Conservation (phyloP, 345 rosid genomes). For the Corchorus olitorius region DNA sequence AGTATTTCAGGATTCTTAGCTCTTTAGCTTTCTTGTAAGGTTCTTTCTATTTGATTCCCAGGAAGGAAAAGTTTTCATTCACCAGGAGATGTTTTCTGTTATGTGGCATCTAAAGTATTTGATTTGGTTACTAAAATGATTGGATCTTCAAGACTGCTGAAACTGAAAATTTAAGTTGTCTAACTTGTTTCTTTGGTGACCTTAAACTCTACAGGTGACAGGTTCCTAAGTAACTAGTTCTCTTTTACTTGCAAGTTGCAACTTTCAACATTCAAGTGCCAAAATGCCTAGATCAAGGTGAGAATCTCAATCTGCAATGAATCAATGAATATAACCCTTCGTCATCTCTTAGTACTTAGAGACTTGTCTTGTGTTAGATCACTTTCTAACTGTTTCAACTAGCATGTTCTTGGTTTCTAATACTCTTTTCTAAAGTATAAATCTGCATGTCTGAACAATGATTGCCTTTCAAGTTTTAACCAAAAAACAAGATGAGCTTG, state of each 20-base stretch:
- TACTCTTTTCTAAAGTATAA: background rate
- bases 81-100: background rate
- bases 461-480: background rate
- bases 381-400: background rate
- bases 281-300: constrained; percentile 89
- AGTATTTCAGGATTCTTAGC: background rate
- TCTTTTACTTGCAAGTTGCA: constrained; percentile 9
- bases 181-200: background rate
- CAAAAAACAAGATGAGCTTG: background rate
- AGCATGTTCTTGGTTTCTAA: background rate
- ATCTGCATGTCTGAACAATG: background rate
- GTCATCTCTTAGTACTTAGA: background rate
- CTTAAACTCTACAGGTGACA: constrained; percentile 30
- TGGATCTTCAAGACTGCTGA: background rate
- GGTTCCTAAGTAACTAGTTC: constrained; percentile 17
- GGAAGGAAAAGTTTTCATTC: background rate
- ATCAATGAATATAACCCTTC: background rate
- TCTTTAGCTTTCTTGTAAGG: background rate
- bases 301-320: constrained; percentile 14
- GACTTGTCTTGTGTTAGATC: background rate
- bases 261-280: constrained; percentile 3
- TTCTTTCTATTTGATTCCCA: background rate
- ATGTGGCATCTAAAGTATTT: background rate
- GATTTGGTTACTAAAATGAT: background rate
- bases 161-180: background rate